Evolutionary conservation across 345 rosid genomes (phyloP), one percentile per base, ranked within the genome.

Genomic region (Clausena lansium): DNA sequence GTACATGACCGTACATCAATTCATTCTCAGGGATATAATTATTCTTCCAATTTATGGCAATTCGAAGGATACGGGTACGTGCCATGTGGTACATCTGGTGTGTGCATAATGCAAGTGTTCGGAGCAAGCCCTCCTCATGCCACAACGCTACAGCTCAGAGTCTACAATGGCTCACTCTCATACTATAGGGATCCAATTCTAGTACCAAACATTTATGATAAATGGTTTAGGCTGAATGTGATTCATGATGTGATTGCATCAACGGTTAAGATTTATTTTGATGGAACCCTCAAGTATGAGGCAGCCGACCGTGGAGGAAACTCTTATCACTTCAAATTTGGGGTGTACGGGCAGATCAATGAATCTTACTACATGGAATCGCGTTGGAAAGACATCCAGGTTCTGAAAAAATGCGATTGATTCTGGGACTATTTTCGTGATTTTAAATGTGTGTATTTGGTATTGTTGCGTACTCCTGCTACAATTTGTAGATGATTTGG

Each of bases 181-280:
- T 57, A 57, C 22, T 57, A 57, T 7, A 22, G 27, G 32, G 47
- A 4, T 71, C 28, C 63, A 7, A 45, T 57, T n/a, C 61, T 76
- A 66, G 65, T 71, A 28, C 79, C 75, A n/a, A 6, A 82, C 24
- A 41, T 76, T 22, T 74, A 79, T 63, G 69, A 83, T 41, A 77
- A 47, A 25, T 84, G 84, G 84, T 75, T 84, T 52, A 54, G 39
- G 67, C 58, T 78, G 2, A 78, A 84, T 28, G 87, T 70, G 11
- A 74, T 84, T 24, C 77, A 84, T 20, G 87, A 76, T 17, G 77
- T 77, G 27, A 83, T 47, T 68, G 35, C 60, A 5, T 13, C 71
- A 14, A 84, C 73, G 24, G 39, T 73, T 2, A 55, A 41, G 63
- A 67, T 76, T 2, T 77, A 72, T 63, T 50, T 81, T 17, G 70